phyloP scores from a whole-genome alignment of 306 rosid species.

The Vachellia pachyceras region DNA sequence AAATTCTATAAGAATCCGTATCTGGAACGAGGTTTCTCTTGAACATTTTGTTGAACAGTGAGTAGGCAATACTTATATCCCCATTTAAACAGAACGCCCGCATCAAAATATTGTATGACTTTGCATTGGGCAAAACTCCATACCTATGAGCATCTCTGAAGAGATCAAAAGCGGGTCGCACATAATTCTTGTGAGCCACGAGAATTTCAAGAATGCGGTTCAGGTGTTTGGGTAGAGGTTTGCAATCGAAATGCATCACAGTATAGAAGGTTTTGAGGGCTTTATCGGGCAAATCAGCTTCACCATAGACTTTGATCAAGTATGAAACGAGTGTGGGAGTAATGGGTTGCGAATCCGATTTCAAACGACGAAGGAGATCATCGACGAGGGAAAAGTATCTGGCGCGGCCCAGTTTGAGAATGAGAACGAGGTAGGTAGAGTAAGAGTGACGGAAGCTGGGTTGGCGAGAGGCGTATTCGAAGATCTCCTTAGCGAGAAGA shows the following conservation, averaged over 20 bases:
- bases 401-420: conserved; percentile 79
- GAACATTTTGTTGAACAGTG: conserved; percentile 80
- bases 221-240: no score
- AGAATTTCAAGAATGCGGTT: no score
- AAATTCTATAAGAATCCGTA: conserved; percentile 72
- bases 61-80: conserved; percentile 76
- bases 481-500: conserved; percentile 82
- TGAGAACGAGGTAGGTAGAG: conserved; percentile 63
- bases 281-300: conserved; percentile 68
- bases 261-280: conserved; percentile 70
- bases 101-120: conserved; percentile 77
- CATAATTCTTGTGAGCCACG: conserved; percentile 55
- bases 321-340: conserved; percentile 63
- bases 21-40: conserved; percentile 73
- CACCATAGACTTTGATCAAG: conserved; percentile 69
- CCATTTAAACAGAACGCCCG: conserved; percentile 69
- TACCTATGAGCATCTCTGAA: conserved; percentile 68
- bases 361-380: conserved; percentile 59
- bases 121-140: conserved; percentile 62
- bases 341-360: conserved; percentile 47
- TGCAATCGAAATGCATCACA: conserved; percentile 65
- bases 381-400: conserved; percentile 68
- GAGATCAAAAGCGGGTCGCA: conserved; percentile 67
- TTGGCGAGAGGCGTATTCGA: conserved; percentile 65
- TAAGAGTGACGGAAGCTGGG: conserved; percentile 72